Evolutionary conservation across 306 rosid species (phyloP).

Genomic region (Lathyrus sativus): DNA sequence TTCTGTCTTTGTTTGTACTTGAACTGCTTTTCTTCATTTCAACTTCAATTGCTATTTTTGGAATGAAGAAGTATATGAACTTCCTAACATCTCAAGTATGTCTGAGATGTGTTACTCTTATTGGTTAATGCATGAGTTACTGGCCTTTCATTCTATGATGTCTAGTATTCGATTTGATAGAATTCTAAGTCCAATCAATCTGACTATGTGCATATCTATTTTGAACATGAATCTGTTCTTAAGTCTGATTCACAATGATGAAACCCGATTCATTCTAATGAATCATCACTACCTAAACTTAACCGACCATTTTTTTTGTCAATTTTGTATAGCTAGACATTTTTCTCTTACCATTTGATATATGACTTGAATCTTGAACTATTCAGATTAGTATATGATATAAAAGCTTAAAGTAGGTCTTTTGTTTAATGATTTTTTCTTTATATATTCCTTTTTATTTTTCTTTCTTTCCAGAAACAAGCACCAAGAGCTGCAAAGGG

Average conservation of each 20-base stretch:
- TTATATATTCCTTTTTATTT: constrained; percentile 6
- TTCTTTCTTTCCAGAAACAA: constrained; percentile 56
- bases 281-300: not conserved
- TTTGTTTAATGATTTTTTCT: constrained; percentile 2
- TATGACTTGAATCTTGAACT: not conserved
- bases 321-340: not conserved
- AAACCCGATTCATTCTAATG: not conserved
- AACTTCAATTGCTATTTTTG: constrained; percentile 18
- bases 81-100: constrained; percentile 17
- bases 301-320: not conserved
- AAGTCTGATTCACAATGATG: not conserved
- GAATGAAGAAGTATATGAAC: constrained; percentile 27
- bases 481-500: constrained; percentile 60
- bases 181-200: not conserved
- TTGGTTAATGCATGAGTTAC: constrained; percentile 20
- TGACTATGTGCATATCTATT: not conserved
- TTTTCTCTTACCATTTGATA: not conserved
- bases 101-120: not conserved
- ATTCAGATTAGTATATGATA: not conserved
- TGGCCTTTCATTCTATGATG: not conserved
- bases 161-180: not conserved
- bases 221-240: not conserved
- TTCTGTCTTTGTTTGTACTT: constrained; percentile 22
- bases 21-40: constrained; percentile 14
- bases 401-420: not conserved